Conservation (phyloP, 2,329 filamentous ascomycete species). For the Torrubiella hemipterigena region DNA sequence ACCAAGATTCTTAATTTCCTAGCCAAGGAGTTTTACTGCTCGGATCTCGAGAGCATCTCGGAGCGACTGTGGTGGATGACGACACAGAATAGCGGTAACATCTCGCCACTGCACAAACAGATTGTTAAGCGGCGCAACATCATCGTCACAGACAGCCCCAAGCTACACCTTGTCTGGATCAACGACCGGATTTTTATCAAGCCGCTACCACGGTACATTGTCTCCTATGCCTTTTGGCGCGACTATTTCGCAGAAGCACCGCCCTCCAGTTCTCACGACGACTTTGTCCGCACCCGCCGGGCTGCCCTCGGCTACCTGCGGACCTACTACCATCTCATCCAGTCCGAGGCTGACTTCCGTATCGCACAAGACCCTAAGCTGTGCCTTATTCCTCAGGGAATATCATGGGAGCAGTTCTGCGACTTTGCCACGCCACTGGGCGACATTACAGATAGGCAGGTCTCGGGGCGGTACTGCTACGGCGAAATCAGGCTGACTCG, state of each 20-base stretch:
- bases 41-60: too few species aligned
- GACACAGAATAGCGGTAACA: conserved; percentile 12
- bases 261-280: background rate
- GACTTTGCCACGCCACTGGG: conserved; percentile 16
- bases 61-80: conserved; percentile 13
- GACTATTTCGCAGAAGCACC: conserved; percentile 11
- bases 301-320: conserved; percentile 22
- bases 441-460: conserved; percentile 12
- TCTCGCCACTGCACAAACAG: conserved; percentile 25
- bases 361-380: conserved; percentile 16
- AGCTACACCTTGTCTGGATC: conserved; percentile 29
- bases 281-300: conserved; percentile 2
- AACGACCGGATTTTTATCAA: conserved; percentile 27
- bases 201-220: conserved; percentile 24
- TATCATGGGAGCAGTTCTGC: conserved; percentile 17
- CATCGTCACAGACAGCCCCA: conserved; percentile 24
- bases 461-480: conserved; percentile 20
- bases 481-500: conserved; percentile 25
- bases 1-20: too few species aligned
- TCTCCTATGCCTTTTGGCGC: conserved; percentile 20
- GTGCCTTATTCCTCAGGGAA: conserved; percentile 13
- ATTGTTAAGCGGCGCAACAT: conserved; percentile 22
- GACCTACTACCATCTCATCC: conserved; percentile 21
- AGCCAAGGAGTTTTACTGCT: too few species aligned
- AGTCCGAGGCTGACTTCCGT: conserved; percentile 20